Conservation (phyloP, 768 basidiomycete species). For the Psilocybe subaeruginosa region DNA sequence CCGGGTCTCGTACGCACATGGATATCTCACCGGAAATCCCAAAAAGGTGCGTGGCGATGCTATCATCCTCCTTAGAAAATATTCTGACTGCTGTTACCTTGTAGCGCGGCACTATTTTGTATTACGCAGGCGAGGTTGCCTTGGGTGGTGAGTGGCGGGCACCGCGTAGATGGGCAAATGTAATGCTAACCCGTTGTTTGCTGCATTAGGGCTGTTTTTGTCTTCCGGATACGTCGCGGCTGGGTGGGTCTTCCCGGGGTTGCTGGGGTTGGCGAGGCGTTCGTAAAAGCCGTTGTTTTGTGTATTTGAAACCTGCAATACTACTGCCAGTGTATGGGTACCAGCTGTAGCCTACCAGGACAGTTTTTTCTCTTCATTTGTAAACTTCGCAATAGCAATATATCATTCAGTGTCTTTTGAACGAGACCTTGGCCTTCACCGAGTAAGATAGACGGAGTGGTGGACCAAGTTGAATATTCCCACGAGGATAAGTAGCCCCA, state of each 20-base stretch:
- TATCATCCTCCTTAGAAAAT: not conserved
- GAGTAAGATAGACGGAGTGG: constrained; percentile 2
- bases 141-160: not conserved
- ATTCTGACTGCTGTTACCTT: not conserved
- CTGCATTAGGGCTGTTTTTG: not conserved
- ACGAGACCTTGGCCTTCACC: not conserved
- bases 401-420: no score
- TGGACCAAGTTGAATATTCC: not conserved
- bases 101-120: constrained; percentile 1
- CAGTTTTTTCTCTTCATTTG: not conserved
- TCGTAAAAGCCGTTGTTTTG: not conserved
- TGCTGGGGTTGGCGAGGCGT: not conserved
- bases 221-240: not conserved
- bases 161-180: not conserved
- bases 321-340: no score
- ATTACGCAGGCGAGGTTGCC: not conserved
- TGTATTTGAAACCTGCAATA: not conserved
- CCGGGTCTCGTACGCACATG: constrained; percentile 47
- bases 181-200: not conserved
- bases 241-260: constrained; percentile 1
- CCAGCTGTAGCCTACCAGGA: not conserved
- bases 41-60: constrained; percentile 32
- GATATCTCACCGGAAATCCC: constrained; percentile 48
- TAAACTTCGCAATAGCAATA: no score
- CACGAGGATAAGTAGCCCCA: not conserved